These are phyloP conservation scores for Alternaria triticimaculans DNA, from an alignment of 2,329 filamentous ascomycete species.

Conservation along the genomic window DNA sequence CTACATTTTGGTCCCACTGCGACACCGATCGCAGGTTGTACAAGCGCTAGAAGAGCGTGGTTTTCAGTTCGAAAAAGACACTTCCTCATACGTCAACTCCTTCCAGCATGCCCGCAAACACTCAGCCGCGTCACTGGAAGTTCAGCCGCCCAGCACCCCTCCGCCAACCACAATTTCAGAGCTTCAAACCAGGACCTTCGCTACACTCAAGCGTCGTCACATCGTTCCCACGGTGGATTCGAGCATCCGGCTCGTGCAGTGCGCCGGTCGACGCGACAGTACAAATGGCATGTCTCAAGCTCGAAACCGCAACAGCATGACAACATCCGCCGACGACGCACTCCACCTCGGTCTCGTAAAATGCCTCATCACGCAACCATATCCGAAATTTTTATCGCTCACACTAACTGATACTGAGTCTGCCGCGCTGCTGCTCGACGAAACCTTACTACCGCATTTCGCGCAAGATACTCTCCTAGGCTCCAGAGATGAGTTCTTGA, in stretches of 20 bases:
- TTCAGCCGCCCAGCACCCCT: slow-evolving; percentile 68
- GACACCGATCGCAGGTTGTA: slow-evolving; percentile 75
- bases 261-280: slow-evolving; percentile 68
- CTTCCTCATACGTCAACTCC: slow-evolving; percentile 67
- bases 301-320: slow-evolving; percentile 37
- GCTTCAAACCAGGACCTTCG: slow-evolving; percentile 82
- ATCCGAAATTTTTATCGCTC: slow-evolving; percentile 74
- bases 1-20: slow-evolving; percentile 88
- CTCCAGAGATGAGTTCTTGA: slow-evolving; percentile 72
- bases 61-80: slow-evolving; percentile 76
- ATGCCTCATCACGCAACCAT: slow-evolving; percentile 56
- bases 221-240: slow-evolving; percentile 76
- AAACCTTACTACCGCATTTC: slow-evolving; percentile 66
- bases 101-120: slow-evolving; percentile 58
- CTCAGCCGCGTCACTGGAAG: slow-evolving; percentile 56
- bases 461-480: slow-evolving; percentile 73
- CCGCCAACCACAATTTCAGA: slow-evolving; percentile 80
- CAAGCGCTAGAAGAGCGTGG: slow-evolving; percentile 78
- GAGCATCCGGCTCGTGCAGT: slow-evolving; percentile 77
- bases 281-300: slow-evolving; percentile 32
- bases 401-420: slow-evolving; percentile 77
- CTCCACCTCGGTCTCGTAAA: slow-evolving; percentile 57
- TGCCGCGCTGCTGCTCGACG: slow-evolving; percentile 75
- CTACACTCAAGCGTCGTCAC: slow-evolving; percentile 76
- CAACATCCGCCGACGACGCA: slow-evolving; percentile 50